Percentiles rank a stretch among this genome's conserved stretches.
Evolutionary conservation across 1,284 basidiomycete genomes (phyloP).

Genomic region (Fomitopsis pinicola): DNA sequence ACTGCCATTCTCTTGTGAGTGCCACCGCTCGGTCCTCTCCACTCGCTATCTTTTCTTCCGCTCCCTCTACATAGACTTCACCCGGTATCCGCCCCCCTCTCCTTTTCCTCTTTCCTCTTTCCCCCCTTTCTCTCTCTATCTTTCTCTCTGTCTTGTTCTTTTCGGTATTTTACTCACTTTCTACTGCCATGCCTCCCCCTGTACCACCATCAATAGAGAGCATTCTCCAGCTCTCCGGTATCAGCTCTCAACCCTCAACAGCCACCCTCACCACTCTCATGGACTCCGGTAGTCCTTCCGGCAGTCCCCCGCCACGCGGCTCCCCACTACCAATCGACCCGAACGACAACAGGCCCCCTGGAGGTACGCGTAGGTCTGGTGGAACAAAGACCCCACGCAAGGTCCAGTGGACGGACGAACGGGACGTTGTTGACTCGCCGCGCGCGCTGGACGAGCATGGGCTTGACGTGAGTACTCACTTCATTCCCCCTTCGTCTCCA

Average conservation of each 20-base stretch:
- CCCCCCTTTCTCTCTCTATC: background rate
- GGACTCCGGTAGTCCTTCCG: conserved; percentile 10
- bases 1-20: background rate
- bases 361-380: conserved; percentile 26
- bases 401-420: conserved; percentile 40
- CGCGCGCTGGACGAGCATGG: conserved; percentile 45
- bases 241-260: conserved; percentile 7
- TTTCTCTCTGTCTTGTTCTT: background rate
- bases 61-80: background rate
- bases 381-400: conserved; percentile 41
- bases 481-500: background rate
- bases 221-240: conserved; percentile 13
- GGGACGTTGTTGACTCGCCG: conserved; percentile 11
- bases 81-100: background rate
- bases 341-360: conserved; percentile 15
- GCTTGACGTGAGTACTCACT: conserved; percentile 36
- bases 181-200: conserved; percentile 4
- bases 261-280: conserved; percentile 11
- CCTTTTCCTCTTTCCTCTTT: background rate
- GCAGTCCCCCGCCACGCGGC: conserved; percentile 4
- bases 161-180: background rate
- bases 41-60: background rate
- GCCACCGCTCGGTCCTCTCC: background rate
- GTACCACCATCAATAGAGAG: conserved; percentile 19
- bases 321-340: conserved; percentile 6